These are phyloP conservation scores for Paralagenidium karlingii DNA, from an alignment of 352 stramenopile genomes.

Conservation along the genomic window DNA sequence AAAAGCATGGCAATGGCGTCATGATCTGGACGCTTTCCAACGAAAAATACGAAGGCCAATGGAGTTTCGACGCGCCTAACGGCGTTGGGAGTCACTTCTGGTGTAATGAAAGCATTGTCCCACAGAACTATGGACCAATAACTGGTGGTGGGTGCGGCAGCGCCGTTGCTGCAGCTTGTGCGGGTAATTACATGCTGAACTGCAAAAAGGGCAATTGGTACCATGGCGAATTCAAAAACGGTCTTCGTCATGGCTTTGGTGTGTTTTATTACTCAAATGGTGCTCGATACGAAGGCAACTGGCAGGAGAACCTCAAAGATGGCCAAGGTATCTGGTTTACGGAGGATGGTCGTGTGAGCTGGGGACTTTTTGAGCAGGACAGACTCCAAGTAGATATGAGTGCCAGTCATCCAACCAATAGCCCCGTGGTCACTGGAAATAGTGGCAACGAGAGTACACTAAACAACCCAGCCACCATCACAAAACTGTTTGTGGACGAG, in stretches of 20 bases:
- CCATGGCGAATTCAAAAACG: slow-evolving; percentile 57
- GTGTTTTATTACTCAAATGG: slow-evolving; percentile 83
- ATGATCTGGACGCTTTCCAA: slow-evolving; percentile 56
- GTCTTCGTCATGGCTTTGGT: slow-evolving; percentile 48
- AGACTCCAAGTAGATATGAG: slow-evolving; percentile 2
- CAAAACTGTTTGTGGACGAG: not conserved
- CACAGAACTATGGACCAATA: slow-evolving; percentile 5
- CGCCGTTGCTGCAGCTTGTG: too few relatives aligned
- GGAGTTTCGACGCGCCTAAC: slow-evolving; percentile 51
- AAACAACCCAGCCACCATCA: not conserved
- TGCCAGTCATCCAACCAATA: not conserved
- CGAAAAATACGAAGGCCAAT: slow-evolving; percentile 67
- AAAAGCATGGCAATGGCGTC: slow-evolving; percentile 53
- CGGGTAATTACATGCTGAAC: slow-evolving; percentile 5
- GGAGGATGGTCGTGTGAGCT: slow-evolving; percentile 46
- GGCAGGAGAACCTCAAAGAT: slow-evolving; percentile 69
- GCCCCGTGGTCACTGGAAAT: not conserved
- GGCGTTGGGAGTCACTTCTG: slow-evolving; percentile 78
- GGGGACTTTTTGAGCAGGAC: slow-evolving; percentile 30
- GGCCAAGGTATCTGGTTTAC: slow-evolving; percentile 57
- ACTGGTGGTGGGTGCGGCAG: not conserved
- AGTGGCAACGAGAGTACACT: not conserved
- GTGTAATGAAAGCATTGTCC: slow-evolving; percentile 11
- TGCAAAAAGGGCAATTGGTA: slow-evolving; percentile 55
- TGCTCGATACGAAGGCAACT: slow-evolving; percentile 71